Percentiles rank a stretch among this genome's conserved stretches.
Evolutionary conservation across 2,329 filamentous ascomycete species (phyloP).

Genomic region (Chrysoporthe puriensis): DNA sequence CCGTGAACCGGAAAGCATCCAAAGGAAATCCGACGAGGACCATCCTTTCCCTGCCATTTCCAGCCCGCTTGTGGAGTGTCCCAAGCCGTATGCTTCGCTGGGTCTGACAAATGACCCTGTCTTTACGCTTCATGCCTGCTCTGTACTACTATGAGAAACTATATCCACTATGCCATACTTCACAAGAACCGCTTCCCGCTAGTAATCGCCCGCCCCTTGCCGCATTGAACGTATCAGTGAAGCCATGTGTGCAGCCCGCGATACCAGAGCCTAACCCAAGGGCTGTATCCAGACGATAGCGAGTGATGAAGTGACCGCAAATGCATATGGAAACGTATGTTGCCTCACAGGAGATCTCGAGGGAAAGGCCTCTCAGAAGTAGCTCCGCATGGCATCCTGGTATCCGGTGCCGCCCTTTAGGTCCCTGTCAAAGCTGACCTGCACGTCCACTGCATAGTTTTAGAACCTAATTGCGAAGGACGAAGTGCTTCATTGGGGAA

Average conservation of each 20-base stretch:
- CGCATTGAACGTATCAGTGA: neutral
- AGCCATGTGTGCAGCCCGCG: neutral
- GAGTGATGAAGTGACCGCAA: neutral
- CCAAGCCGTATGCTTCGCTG: neutral
- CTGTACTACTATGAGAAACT: neutral
- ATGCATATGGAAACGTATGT: neutral
- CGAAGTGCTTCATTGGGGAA: too few species aligned
- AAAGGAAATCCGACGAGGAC: neutral
- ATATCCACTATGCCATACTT: neutral
- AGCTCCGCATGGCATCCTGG: slow-evolving; percentile 82
- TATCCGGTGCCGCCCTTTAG: slow-evolving; percentile 81
- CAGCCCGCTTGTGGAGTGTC: neutral
- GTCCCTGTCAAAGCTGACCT: slow-evolving; percentile 81
- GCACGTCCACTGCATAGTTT: slow-evolving; percentile 66
- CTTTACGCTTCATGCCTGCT: neutral
- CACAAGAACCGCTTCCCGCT: neutral
- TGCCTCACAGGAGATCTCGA: neutral
- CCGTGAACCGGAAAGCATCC: neutral
- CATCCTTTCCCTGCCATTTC: neutral
- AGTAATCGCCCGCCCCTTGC: neutral
- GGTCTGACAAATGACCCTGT: neutral
- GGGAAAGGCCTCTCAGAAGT: slow-evolving; percentile 52
- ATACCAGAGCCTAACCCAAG: neutral
- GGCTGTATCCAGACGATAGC: neutral
- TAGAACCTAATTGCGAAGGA: neutral